Evolutionary conservation across 2,329 filamentous ascomycete species (phyloP).

Genomic region (Paraphaeosphaeria sporulosa): DNA sequence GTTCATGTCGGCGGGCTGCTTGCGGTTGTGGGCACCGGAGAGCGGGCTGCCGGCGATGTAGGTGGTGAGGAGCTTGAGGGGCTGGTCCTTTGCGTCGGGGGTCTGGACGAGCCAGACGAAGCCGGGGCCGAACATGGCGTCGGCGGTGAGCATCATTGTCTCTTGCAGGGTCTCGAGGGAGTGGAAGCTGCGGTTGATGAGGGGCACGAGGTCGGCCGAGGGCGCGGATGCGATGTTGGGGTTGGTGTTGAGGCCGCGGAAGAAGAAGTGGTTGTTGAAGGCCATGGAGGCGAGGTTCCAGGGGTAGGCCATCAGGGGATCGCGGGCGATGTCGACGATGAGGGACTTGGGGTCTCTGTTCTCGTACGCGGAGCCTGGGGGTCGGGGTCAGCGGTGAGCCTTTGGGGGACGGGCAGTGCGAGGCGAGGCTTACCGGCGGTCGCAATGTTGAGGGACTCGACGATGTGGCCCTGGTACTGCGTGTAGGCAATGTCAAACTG

Average conservation of each 20-base stretch:
- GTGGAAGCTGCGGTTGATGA: slow-evolving; percentile 77
- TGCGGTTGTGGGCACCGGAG: slow-evolving; percentile 81
- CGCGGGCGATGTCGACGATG: slow-evolving; percentile 77
- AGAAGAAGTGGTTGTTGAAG: slow-evolving; percentile 90
- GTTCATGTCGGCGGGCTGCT: slow-evolving; percentile 74
- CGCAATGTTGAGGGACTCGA: slow-evolving; percentile 78
- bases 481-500: slow-evolving; percentile 82
- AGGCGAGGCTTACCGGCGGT: slow-evolving; percentile 68
- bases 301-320: slow-evolving; percentile 76
- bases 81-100: slow-evolving; percentile 50
- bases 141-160: slow-evolving; percentile 81
- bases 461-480: slow-evolving; percentile 77
- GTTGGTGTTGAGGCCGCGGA: slow-evolving; percentile 61
- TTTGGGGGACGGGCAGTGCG: slow-evolving; percentile 7
- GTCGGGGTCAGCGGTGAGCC: not conserved
- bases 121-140: slow-evolving; percentile 93
- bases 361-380: slow-evolving; percentile 69
- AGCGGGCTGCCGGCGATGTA: slow-evolving; percentile 93
- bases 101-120: slow-evolving; percentile 90
- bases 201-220: slow-evolving; percentile 61
- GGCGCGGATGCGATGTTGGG: slow-evolving; percentile 34
- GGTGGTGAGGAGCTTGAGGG: slow-evolving; percentile 77
- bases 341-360: slow-evolving; percentile 70
- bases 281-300: slow-evolving; percentile 99
- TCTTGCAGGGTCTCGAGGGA: slow-evolving; percentile 81